Evolutionary conservation across 2,329 filamentous ascomycete genomes (phyloP).

Genomic region (Acarospora socialis): DNA sequence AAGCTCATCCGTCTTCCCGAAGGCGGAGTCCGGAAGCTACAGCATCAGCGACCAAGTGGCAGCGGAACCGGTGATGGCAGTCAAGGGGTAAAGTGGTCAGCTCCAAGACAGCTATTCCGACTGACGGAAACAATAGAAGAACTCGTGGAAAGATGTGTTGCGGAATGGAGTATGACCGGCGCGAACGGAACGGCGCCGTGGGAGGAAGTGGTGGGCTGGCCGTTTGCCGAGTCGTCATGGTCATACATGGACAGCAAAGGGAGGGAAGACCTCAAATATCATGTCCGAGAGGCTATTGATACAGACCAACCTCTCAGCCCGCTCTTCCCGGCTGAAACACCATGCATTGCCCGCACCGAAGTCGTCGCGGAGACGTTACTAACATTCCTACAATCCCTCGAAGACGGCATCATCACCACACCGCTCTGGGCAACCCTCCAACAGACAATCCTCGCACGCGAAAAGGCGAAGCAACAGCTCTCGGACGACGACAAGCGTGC

Average conservation of each 20-base stretch:
- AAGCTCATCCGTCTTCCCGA: slow-evolving; percentile 77
- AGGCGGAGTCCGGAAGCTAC: slow-evolving; percentile 58
- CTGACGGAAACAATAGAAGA: slow-evolving; percentile 68
- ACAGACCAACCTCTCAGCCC: slow-evolving; percentile 48
- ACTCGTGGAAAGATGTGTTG: slow-evolving; percentile 42
- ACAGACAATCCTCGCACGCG: slow-evolving; percentile 35
- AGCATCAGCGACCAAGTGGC: slow-evolving; percentile 37
- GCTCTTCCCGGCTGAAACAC: slow-evolving; percentile 47
- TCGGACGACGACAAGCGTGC: slow-evolving; percentile 42
- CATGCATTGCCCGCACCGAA: slow-evolving; percentile 58
- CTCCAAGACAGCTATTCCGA: slow-evolving; percentile 76
- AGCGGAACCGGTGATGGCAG: slow-evolving; percentile 14
- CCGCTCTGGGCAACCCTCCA: slow-evolving; percentile 58
- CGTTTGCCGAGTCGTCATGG: slow-evolving; percentile 41
- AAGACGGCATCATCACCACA: slow-evolving; percentile 63
- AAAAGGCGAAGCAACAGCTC: slow-evolving; percentile 31
- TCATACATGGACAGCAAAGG: slow-evolving; percentile 26
- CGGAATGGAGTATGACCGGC: slow-evolving; percentile 47
- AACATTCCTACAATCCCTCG: slow-evolving; percentile 58
- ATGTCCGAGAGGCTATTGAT: slow-evolving; percentile 54
- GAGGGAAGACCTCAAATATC: slow-evolving; percentile 30
- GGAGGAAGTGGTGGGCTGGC: slow-evolving; percentile 39
- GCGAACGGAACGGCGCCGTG: slow-evolving; percentile 34
- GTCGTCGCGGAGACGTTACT: slow-evolving; percentile 57
- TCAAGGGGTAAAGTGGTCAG: slow-evolving; percentile 54